Conservation (phyloP, 2,329 filamentous ascomycete genomes). For the Ceratocystis alfenasii region DNA sequence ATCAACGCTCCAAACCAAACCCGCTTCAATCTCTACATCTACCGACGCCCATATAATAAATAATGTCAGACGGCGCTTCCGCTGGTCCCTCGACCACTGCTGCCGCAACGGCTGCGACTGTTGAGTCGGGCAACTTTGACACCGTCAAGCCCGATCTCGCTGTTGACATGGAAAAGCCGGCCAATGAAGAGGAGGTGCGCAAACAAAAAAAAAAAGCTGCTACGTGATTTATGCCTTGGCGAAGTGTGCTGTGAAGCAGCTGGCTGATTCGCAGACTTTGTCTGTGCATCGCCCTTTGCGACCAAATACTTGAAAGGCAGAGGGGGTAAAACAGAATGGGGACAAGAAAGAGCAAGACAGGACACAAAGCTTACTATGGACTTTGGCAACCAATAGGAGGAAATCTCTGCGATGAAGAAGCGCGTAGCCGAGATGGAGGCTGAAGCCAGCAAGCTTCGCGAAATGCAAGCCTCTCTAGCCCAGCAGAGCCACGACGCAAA, state of each 20-base stretch:
- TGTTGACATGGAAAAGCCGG: neutral
- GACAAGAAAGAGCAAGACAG: slow-evolving; percentile 2
- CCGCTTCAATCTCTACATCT: neutral
- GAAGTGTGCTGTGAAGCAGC: neutral
- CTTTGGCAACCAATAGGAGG: slow-evolving; percentile 41
- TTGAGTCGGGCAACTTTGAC: neutral
- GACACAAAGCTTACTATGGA: slow-evolving; percentile 16
- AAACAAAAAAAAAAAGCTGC: slow-evolving; percentile 8
- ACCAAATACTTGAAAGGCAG: neutral
- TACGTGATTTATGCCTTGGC: neutral
- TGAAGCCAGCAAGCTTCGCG: slow-evolving; percentile 71
- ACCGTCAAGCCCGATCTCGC: slow-evolving; percentile 5
- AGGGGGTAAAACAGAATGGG: neutral
- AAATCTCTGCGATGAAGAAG: slow-evolving; percentile 78
- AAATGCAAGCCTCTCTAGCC: slow-evolving; percentile 79
- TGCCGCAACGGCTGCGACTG: neutral
- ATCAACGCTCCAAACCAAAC: neutral
- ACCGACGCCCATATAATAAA: neutral
- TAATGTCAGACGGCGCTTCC: neutral
- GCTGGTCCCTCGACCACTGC: neutral
- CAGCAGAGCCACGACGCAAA: slow-evolving; percentile 70
- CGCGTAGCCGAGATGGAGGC: slow-evolving; percentile 84
- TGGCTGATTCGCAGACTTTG: neutral
- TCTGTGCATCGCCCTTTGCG: neutral
- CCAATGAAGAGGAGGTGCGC: slow-evolving; percentile 20